A percentile compares a stretch with the other conserved stretches of the same genome.
phyloP scores from a whole-genome alignment of 192 early-diverging fungal species.

The Podila epigama region DNA sequence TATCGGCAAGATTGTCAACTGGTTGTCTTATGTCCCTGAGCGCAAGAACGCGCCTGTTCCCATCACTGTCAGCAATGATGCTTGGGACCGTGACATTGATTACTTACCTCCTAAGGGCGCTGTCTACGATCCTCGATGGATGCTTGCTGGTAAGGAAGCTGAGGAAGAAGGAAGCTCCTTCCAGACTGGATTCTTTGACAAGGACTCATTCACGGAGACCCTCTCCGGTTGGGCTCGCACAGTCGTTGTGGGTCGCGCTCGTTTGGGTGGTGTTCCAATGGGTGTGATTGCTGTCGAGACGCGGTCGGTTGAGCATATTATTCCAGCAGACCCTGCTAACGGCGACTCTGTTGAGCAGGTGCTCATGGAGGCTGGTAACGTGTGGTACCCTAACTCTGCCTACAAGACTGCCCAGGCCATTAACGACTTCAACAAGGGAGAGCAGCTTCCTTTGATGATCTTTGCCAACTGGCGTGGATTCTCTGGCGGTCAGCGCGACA shows the following conservation, averaged over 20 bases:
- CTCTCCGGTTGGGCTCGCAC: constrained; percentile 97
- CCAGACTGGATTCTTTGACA: constrained; percentile 96
- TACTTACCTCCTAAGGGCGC: constrained; percentile 83
- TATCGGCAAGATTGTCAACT: constrained; percentile 90
- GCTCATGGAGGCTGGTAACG: constrained; percentile 90
- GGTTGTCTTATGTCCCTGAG: constrained; percentile 92
- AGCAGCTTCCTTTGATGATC: constrained; percentile 96
- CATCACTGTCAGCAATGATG: constrained; percentile 69
- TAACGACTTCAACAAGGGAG: constrained; percentile 98
- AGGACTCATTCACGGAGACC: constrained; percentile 95
- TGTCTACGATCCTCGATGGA: constrained; percentile 86
- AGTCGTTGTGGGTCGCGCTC: constrained; percentile 92
- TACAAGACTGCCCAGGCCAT: constrained; percentile 99
- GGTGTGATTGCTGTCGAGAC: constrained; percentile 98
- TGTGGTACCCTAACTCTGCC: constrained; percentile 99
- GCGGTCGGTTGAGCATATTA: constrained; percentile 88
- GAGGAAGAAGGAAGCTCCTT: constrained; percentile 68
- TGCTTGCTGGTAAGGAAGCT: constrained; percentile 82
- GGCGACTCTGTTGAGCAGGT: constrained; percentile 89
- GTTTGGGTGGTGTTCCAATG: constrained; percentile 96
- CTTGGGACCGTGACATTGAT: constrained; percentile 83
- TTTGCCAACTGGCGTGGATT: constrained; percentile 99
- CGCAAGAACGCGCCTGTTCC: constrained; percentile 72
- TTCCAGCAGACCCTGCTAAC: constrained; percentile 95
- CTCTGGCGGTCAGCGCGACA: constrained; percentile 98